Evolutionary conservation across 1,284 basidiomycete genomes (phyloP).

Genomic region (Phellopilus nigrolimitatus): DNA sequence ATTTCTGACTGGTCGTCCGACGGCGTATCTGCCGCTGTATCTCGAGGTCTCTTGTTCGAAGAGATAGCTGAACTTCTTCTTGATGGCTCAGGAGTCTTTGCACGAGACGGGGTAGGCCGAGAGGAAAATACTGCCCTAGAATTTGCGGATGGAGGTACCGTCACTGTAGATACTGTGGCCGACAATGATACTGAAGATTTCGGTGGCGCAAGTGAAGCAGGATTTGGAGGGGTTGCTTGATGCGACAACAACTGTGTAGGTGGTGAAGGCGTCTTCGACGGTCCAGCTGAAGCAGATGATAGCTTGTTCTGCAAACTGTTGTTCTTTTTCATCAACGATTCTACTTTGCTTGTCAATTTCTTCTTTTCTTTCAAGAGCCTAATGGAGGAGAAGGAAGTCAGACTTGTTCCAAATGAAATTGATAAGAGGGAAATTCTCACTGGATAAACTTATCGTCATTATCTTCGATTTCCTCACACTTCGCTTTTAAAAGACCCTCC

Average conservation of each 20-base stretch:
- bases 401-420: conserved; percentile 5
- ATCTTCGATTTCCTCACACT: conserved; percentile 75
- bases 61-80: conserved; percentile 9
- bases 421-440: conserved; percentile 40
- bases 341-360: conserved; percentile 62
- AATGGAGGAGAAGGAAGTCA: conserved; percentile 18
- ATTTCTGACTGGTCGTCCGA: conserved; percentile 8
- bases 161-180: conserved; percentile 10
- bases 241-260: conserved; percentile 36
- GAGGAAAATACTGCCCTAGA: conserved; percentile 21
- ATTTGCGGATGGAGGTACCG: conserved; percentile 24
- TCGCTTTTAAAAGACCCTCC: conserved; percentile 59
- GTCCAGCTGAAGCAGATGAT: not conserved
- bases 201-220: not conserved
- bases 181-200: not conserved
- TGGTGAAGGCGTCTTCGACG: conserved; percentile 12
- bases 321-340: conserved; percentile 63
- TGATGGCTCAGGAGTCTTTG: conserved; percentile 1
- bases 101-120: conserved; percentile 25
- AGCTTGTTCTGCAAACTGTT: conserved; percentile 66
- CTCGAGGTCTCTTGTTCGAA: conserved; percentile 9
- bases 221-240: not conserved
- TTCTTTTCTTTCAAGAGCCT: conserved; percentile 77
- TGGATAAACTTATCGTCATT: conserved; percentile 75
- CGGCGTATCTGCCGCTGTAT: conserved; percentile 3